Evolutionary conservation across 495 filamentous ascomycete species (phyloP), one percentile per base, ranked within the genome.

Genomic region (Achaetomiella virescens): DNA sequence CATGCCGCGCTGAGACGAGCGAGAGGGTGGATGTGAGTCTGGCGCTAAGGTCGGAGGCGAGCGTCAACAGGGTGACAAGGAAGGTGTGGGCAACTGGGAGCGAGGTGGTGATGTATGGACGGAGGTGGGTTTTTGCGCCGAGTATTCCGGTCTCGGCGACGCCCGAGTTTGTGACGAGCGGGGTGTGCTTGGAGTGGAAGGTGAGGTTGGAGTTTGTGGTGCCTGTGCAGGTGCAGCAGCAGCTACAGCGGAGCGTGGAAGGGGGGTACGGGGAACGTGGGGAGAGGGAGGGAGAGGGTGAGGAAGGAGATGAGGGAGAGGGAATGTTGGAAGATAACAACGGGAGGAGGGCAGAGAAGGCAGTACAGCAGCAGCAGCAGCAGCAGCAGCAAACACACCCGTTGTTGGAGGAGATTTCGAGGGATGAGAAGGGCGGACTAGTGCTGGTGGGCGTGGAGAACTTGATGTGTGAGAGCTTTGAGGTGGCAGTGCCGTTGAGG

Each of bases 141-240:
- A 85, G 87, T 0, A 88, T 98, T 33, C 95, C 95, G 1, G 73
- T 83, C 17, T 73, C 75, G 22, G 88, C 88, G 9, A 96, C 90
- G 8, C 95, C 93, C 0, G 87, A 90, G 47, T 93, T 97, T 62
- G 77, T 90, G 11, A 98, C 93, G 1, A 92, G 81, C 46, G 91
- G 89, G 4, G 82, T 98, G 1, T 85, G 82, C 55, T 73, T 91
- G 31, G 86, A 87, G 57, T 98, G 93, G 93, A 85, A 84, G 70
- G 68, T 98, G 11, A 74, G 87, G 1, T 80, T 97, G 48, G 91
- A 97, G 70, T 97, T 98, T 69, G 87, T 95, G 11, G 89, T 55
- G 72, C 85, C 60, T 53, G 80, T 55, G 79, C 46, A 58, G 58
- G 31, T 17, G 21, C 49, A 33, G 40, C n/a, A 22, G 41, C 33